Base-by-base conservation (phyloP, 2,329 filamentous ascomycete genomes). In the Colletotrichum gigasporum region DNA sequence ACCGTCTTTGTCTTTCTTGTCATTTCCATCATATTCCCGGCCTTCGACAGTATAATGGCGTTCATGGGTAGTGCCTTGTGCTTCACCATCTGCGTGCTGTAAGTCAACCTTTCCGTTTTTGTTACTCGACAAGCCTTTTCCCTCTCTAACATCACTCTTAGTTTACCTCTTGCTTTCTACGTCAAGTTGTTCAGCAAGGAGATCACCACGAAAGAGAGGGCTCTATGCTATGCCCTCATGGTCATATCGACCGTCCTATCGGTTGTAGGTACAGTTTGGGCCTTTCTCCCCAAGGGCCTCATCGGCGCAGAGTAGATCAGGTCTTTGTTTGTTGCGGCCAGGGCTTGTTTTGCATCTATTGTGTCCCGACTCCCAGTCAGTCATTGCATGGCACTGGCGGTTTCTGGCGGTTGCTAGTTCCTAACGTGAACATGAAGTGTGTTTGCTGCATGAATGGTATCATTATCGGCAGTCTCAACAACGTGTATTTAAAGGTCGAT, bases 71-170 rank as follows among this genome's bases (percentile, higher is more conserved):
- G 91, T 37, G 91, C 94, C 3, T 85, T 97, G 14, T 97, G 95
- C 79, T 97, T 97, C 71, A 93, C 92, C 16, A 96, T 98, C 69
- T 98, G 95, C 78, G 90, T 98, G 69, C 94, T 97, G 76, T 83
- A 71, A 74, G 82, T 78, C 14, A 35, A 26, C 5, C 47, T 26
- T 20, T 44, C 11, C 5, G 16, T 35, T 26, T 44, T 64, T 22
- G 26, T 26, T n/a, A 24, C 9, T 37, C 24, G n/a, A 22, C 14
- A 14, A 22, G 18, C 20, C 14, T 20, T 50, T 9, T 55, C 53
- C 51, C 65, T 37, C 53, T 53, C 65, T 37, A 34, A 53, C 45
- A 12, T n/a, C 20, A 1, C 18, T 26, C 2, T 2, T 35, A 84
- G 82, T 16, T 76, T 99, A 52, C 96, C 95, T 0, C 81, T 97